Evolutionary conservation across 2,329 filamentous ascomycete species (phyloP).

Genomic region (Pestalotiopsis sp.): DNA sequence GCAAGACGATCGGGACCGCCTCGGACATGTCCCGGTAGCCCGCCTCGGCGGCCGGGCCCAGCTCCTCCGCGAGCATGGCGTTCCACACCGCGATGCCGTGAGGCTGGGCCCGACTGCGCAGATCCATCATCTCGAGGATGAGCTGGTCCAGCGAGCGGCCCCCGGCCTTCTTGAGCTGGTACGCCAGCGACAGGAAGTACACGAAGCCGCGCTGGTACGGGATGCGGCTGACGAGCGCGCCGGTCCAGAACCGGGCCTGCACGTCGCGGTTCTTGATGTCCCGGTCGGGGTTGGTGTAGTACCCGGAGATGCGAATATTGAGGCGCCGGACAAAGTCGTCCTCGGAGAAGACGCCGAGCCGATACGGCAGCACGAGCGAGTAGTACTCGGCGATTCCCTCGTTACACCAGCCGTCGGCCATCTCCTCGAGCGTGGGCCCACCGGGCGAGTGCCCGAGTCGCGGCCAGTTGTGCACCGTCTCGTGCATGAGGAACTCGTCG

Average conservation of each 20-base stretch:
- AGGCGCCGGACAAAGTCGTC: not conserved
- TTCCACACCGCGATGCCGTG: not conserved
- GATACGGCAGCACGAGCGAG: not conserved
- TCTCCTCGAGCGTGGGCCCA: not conserved
- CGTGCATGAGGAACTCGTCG: not conserved
- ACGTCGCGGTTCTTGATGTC: not conserved
- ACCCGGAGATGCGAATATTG: not conserved
- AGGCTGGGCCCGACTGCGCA: not conserved
- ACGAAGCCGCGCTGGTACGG: not conserved
- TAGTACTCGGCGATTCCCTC: not conserved
- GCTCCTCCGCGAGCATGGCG: not conserved
- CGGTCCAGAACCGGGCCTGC: not conserved
- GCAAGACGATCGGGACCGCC: not conserved
- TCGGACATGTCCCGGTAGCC: not conserved
- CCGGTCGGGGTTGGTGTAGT: not conserved
- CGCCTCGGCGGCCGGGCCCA: not conserved
- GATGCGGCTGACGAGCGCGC: not conserved
- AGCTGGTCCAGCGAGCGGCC: not conserved
- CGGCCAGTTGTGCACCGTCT: not conserved
- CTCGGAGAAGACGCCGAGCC: not conserved
- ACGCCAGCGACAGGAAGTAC: not conserved
- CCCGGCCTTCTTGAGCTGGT: not conserved
- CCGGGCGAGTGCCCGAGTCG: not conserved
- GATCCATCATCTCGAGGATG: not conserved
- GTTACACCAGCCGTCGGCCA: not conserved